Percentiles rank a stretch among this genome's conserved stretches.
These are phyloP conservation scores for Obba rivulosa DNA, from an alignment of 768 basidiomycete species.

Conservation along the genomic window DNA sequence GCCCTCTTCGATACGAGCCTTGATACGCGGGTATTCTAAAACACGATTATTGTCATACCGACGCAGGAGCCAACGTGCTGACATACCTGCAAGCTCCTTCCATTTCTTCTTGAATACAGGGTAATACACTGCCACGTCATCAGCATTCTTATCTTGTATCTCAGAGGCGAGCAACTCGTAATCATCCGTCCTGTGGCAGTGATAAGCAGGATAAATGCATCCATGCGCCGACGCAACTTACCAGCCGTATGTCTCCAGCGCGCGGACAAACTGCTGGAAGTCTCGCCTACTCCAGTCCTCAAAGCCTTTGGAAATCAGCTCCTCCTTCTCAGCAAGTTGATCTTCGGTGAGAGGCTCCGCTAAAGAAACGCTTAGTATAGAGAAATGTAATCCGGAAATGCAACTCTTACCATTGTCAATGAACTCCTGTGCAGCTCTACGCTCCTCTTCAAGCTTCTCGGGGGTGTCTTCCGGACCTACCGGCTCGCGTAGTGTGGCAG, in stretches of 20 bases:
- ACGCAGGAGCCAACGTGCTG: not conserved
- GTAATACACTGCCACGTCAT: constrained; percentile 76
- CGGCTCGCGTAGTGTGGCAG: constrained; percentile 59
- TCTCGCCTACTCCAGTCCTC: constrained; percentile 89
- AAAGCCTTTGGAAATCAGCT: constrained; percentile 73
- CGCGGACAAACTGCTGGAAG: constrained; percentile 86
- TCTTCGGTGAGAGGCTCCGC: constrained; percentile 91
- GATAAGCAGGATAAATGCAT: not conserved
- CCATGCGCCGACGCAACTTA: constrained; percentile 27
- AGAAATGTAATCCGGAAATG: not conserved
- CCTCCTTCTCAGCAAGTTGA: constrained; percentile 77
- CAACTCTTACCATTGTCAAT: constrained; percentile 73
- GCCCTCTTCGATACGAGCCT: constrained; percentile 81
- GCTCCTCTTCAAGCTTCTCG: constrained; percentile 82
- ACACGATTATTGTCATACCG: not conserved
- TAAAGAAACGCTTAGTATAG: constrained; percentile 20
- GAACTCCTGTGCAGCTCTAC: constrained; percentile 70
- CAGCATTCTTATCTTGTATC: constrained; percentile 77
- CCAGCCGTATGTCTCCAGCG: constrained; percentile 79
- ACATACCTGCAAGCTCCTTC: constrained; percentile 73
- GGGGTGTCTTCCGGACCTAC: constrained; percentile 69
- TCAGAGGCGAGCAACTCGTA: constrained; percentile 71
- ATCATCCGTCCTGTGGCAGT: constrained; percentile 51
- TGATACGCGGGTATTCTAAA: constrained; percentile 73
- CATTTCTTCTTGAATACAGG: constrained; percentile 85